phyloP scores from a whole-genome alignment of 2,329 filamentous ascomycete species.

The Neospermospora avenae region DNA sequence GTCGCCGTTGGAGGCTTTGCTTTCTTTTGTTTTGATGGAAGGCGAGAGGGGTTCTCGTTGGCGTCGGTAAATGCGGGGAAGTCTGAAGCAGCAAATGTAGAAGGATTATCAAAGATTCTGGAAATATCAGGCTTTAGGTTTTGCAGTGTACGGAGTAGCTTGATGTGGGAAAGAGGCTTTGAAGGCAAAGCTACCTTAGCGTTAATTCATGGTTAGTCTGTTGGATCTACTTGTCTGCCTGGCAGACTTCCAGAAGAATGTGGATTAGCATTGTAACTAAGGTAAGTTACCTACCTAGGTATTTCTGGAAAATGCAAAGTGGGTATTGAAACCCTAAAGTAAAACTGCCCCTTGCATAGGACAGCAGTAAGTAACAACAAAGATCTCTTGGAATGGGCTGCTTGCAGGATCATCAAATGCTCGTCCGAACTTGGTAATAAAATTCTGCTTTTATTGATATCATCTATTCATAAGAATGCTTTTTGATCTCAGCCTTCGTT shows the following conservation, averaged over 20 bases:
- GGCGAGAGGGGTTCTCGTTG: no score
- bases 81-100: not conserved
- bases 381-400: not conserved
- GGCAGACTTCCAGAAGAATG: not conserved
- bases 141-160: not conserved
- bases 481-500: not conserved
- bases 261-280: not conserved
- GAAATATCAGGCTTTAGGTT: not conserved
- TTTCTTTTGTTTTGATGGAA: no score
- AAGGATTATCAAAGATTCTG: not conserved
- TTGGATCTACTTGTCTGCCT: not conserved
- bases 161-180: not conserved
- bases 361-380: not conserved
- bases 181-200: not conserved
- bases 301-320: no score
- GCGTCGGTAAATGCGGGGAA: not conserved
- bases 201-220: not conserved
- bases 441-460: slow-evolving; percentile 1
- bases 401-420: not conserved
- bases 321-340: no score
- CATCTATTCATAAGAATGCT: slow-evolving; percentile 11
- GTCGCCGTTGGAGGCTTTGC: not conserved
- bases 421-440: not conserved
- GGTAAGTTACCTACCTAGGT: no score
- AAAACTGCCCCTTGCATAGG: no score